Base-by-base conservation (phyloP, 441 rosid species). In the Eruca vesicaria region DNA sequence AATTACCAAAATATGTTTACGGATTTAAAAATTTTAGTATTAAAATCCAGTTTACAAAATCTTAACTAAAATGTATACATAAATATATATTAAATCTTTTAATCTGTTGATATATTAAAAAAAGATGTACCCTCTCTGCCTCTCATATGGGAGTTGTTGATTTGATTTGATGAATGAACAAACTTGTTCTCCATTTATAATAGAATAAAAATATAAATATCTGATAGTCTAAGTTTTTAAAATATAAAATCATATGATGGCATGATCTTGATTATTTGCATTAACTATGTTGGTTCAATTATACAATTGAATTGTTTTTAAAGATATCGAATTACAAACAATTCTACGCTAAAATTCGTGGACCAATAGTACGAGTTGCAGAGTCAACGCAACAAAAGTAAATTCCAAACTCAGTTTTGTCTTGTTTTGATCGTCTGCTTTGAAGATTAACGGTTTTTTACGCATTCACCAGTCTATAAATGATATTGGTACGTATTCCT, bases 311-410 rank as follows among this genome's bases (percentile, higher is more conserved):
- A 10, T 41, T 41, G 14, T 53, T 53, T 53, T 53, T 10, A 10
- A 20, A 20, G 28, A 53, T 20, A 50, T 50, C n/a, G 28, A 23
- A 53, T 53, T 53, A 4, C 4, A 53, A 53, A 53, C 29, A 53
- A 20, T 53, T 3, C 6, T 33, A 20, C 3, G 12, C 9, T 15
- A 58, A 45, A 41, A 29, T 53, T 53, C 71, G 66, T 64, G 64
- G 63, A 57, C 77, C 71, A 73, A 73, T 73, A 56, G 35, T 66
- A 43, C 9, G 5, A 73, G 59, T 64, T 73, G 71, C 71, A 56
- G 66, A 73, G 72, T 73, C 77, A 73, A 66, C 50, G 50, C 50
- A 66, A 56, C 77, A 65, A 65, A 33, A 29, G 38, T 20, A 55
- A 56, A 15, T 73, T 28, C 43, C 45, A 53, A 53, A 68, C 48